phyloP scores from a whole-genome alignment of 2,329 filamentous ascomycete species.

The Botrytis porri region DNA sequence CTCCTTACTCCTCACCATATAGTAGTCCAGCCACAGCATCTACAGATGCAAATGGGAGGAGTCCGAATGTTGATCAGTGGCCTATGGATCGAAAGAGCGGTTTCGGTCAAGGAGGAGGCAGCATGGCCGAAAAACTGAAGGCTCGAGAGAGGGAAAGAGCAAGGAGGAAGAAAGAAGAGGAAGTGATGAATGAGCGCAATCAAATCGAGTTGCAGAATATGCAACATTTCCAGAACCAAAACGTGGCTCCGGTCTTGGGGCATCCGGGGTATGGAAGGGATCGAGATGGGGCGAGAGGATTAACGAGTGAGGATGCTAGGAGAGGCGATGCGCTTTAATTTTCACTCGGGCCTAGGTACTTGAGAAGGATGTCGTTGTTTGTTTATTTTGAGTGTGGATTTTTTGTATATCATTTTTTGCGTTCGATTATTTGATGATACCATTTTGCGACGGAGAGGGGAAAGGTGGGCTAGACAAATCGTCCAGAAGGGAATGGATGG shows the following conservation, averaged over 20 bases:
- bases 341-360: neutral
- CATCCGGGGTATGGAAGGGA: slow-evolving; percentile 32
- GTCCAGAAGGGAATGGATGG: neutral
- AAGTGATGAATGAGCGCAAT: slow-evolving; percentile 23
- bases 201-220: slow-evolving; percentile 31
- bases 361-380: no score
- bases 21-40: slow-evolving; percentile 49
- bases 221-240: slow-evolving; percentile 29
- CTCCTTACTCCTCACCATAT: slow-evolving; percentile 59
- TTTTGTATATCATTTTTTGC: neutral
- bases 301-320: slow-evolving; percentile 29
- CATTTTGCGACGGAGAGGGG: neutral
- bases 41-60: slow-evolving; percentile 18
- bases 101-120: slow-evolving; percentile 16
- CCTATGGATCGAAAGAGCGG: slow-evolving; percentile 27
- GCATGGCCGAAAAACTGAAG: slow-evolving; percentile 16
- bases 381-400: neutral
- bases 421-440: neutral
- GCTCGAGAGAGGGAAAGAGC: slow-evolving; percentile 13
- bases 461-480: neutral
- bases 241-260: slow-evolving; percentile 31
- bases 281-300: neutral
- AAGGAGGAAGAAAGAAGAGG: slow-evolving; percentile 23
- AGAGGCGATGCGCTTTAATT: slow-evolving; percentile 26
- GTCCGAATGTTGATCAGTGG: slow-evolving; percentile 26